Evolutionary conservation across 2,329 filamentous ascomycete species (phyloP).

Genomic region (Lachnellula arida): DNA sequence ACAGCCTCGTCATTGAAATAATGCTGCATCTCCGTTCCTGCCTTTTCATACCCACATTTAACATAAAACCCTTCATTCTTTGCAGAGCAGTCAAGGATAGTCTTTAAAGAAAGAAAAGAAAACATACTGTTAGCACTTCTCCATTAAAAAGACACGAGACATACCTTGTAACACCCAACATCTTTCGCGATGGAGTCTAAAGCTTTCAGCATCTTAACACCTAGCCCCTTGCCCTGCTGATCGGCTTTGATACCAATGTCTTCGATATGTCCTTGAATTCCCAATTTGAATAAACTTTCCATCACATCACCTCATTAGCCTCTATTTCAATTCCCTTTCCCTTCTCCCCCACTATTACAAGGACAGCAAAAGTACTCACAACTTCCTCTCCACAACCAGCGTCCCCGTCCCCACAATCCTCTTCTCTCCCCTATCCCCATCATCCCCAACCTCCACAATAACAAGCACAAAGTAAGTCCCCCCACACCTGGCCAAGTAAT

Average conservation of each 20-base stretch:
- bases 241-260: conserved; percentile 94
- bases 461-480: conserved; percentile 78
- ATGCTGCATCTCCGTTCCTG: conserved; percentile 94
- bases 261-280: conserved; percentile 90
- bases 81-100: conserved; percentile 93
- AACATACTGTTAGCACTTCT: too few species aligned
- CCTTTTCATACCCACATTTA: conserved; percentile 92
- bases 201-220: conserved; percentile 87
- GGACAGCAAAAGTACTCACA: conserved; percentile 49
- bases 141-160: too few species aligned
- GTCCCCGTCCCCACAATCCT: conserved; percentile 80
- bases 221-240: conserved; percentile 96
- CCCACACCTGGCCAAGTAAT: conserved; percentile 55
- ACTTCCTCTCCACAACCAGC: conserved; percentile 89
- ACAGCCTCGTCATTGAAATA: conserved; percentile 55
- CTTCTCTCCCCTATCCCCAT: not conserved
- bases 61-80: conserved; percentile 96
- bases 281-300: conserved; percentile 66
- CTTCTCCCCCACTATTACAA: not conserved
- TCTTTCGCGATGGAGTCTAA: conserved; percentile 83
- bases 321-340: not conserved
- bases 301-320: conserved; percentile 15
- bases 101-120: conserved; percentile 49
- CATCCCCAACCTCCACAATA: conserved; percentile 62
- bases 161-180: conserved; percentile 71